phyloP scores from a whole-genome alignment of 2,329 filamentous ascomycete species.

The Atkinsonella hypoxylon region DNA sequence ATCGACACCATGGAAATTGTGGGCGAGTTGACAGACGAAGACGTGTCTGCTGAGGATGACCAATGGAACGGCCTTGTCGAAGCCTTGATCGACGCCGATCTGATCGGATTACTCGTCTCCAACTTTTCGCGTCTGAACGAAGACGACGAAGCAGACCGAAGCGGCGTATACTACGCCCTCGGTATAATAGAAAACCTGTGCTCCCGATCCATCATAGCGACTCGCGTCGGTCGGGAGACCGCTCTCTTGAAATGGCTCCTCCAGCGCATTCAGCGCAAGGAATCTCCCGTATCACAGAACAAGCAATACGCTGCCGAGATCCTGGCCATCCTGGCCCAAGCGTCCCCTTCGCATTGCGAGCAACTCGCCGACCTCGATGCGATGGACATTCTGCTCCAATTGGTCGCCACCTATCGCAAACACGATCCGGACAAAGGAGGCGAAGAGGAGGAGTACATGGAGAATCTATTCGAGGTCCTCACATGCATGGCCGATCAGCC shows the following conservation, averaged over 20 bases:
- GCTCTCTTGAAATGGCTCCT: constrained; percentile 67
- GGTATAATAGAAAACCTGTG: constrained; percentile 77
- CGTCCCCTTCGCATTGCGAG: constrained; percentile 51
- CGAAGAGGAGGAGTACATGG: constrained; percentile 88
- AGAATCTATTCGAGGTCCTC: constrained; percentile 82
- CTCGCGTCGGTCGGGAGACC: constrained; percentile 59
- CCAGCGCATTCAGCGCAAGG: constrained; percentile 55
- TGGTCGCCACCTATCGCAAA: constrained; percentile 74
- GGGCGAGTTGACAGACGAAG: constrained; percentile 84
- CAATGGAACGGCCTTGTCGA: constrained; percentile 72
- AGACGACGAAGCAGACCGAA: constrained; percentile 55
- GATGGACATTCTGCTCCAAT: constrained; percentile 68
- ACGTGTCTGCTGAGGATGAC: constrained; percentile 66
- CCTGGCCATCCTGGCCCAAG: constrained; percentile 76
- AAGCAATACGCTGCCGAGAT: constrained; percentile 93
- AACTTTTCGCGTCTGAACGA: constrained; percentile 77
- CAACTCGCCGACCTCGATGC: constrained; percentile 55
- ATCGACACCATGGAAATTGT: constrained; percentile 86
- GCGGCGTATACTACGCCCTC: constrained; percentile 77
- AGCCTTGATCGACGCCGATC: constrained; percentile 53
- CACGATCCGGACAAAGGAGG: constrained; percentile 74
- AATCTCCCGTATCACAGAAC: constrained; percentile 67
- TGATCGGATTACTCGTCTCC: constrained; percentile 61
- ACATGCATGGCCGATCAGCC: constrained; percentile 68
- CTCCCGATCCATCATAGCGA: constrained; percentile 54